Evolutionary conservation across 2,329 filamentous ascomycete genomes (phyloP).

Genomic region (Intubia oerlemansii): DNA sequence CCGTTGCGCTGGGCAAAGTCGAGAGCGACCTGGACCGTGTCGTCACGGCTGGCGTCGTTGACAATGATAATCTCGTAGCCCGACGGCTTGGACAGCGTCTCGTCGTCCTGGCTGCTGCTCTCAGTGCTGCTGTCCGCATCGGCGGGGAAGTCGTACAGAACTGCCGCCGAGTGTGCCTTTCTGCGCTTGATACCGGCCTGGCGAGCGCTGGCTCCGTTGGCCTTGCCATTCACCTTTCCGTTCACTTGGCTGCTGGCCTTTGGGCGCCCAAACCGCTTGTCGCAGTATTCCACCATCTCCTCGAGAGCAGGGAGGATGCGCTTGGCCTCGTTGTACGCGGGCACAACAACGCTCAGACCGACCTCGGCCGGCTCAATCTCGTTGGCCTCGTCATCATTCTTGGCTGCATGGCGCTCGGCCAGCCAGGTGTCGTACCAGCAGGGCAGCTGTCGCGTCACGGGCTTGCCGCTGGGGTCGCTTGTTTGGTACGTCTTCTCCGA

Average conservation of each 20-base stretch:
- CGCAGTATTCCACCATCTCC: constrained; percentile 75
- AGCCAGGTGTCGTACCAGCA: constrained; percentile 76
- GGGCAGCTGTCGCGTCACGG: constrained; percentile 37
- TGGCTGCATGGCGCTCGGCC: constrained; percentile 30
- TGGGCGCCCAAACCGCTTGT: constrained; percentile 46
- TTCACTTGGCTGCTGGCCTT: constrained; percentile 11
- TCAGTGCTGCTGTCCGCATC: no score
- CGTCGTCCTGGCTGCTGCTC: constrained; percentile 11
- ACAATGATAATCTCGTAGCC: constrained; percentile 91
- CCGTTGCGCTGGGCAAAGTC: constrained; percentile 55
- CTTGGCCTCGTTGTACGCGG: constrained; percentile 85
- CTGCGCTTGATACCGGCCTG: constrained; percentile 3
- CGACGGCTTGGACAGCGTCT: constrained; percentile 4
- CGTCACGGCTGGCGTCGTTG: constrained; percentile 73
- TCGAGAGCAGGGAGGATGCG: constrained; percentile 69
- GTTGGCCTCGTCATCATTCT: constrained; percentile 18
- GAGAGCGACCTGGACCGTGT: constrained; percentile 59
- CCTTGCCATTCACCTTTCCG: constrained; percentile 4
- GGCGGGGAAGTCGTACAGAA: constrained; percentile 15
- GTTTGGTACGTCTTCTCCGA: constrained; percentile 79
- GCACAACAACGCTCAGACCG: constrained; percentile 81
- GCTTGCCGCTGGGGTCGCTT: constrained; percentile 30
- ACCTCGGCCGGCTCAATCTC: constrained; percentile 54
- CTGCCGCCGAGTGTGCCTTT: constrained; percentile 2
- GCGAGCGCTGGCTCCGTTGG: constrained; percentile 7